phyloP scores from a whole-genome alignment of 345 rosid genomes.

The Mangifera indica region DNA sequence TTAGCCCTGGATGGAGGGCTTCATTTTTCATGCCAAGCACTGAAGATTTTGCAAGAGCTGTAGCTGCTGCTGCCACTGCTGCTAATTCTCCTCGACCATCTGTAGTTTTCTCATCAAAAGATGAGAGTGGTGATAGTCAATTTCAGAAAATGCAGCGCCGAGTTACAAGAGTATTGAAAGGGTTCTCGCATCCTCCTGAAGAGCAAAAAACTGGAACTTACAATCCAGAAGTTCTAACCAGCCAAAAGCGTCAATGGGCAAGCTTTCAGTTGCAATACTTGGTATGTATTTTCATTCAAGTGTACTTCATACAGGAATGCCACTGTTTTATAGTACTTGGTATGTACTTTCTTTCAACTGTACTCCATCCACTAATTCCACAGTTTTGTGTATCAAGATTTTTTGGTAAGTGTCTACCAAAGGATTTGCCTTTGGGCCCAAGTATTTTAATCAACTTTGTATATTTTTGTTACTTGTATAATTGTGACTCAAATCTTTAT shows the following conservation, averaged over 20 bases:
- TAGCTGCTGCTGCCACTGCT: slow-evolving; percentile 68
- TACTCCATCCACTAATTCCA: neutral
- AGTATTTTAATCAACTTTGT: neutral
- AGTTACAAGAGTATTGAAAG: slow-evolving; percentile 60
- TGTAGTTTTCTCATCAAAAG: slow-evolving; percentile 73
- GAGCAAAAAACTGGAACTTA: slow-evolving; percentile 44
- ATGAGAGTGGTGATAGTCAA: slow-evolving; percentile 60
- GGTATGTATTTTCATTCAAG: slow-evolving; percentile 47
- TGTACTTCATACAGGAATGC: slow-evolving; percentile 3
- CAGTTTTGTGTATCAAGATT: neutral
- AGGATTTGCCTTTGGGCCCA: neutral
- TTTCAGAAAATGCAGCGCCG: slow-evolving; percentile 73
- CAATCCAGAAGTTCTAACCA: slow-evolving; percentile 92
- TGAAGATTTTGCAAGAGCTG: slow-evolving; percentile 80
- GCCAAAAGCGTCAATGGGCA: slow-evolving; percentile 97
- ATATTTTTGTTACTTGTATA: neutral
- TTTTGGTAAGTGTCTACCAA: neutral
- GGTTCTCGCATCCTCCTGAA: slow-evolving; percentile 64
- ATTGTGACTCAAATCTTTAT: neutral
- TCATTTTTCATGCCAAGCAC: slow-evolving; percentile 65
- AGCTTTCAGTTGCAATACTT: slow-evolving; percentile 76
- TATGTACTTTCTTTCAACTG: slow-evolving; percentile 35
- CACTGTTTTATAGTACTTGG: slow-evolving; percentile 49
- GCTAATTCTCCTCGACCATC: slow-evolving; percentile 77
- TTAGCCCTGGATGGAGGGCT: slow-evolving; percentile 82